Base-by-base conservation (phyloP, 257 asterid genomes). In the Osmanthus fragrans region DNA sequence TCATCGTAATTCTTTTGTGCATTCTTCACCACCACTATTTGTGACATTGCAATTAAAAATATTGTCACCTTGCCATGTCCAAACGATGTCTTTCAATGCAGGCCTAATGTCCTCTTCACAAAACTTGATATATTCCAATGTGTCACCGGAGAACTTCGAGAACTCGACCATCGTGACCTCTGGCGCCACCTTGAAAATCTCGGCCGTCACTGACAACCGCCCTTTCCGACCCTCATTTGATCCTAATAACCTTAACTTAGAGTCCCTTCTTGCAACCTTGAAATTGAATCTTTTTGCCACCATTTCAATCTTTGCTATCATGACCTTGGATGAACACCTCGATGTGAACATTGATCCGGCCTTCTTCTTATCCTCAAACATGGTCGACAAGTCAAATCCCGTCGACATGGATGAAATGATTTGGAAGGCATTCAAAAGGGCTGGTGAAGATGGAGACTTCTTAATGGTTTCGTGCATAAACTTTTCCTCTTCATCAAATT, bases 101-200 rank as follows among this genome's bases (percentile, higher is more conserved):
- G 87, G 90, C 70, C 86, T 77, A 32, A 84, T 49, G 8, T 82
- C 86, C 64, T 86, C 88, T 9, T 86, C 88, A 19, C 85, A 75
- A 74, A 86, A 86, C 78, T 83, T 79, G 19, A 76, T 72, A 33
- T 80, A 86, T 74, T 86, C 90, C 76, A 77, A 37, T 4, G 87
- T 82, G 79, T 86, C 90, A 0, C 90, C 90, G 12, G 86, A 82
- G 29, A 39, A 36, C 60, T 86, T 86, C 0, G 90, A 82, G 32
- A 84, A 79, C 84, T 86, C 87, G 19, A 86, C 90, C 70, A 86
- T 86, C 2, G 88, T 74, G 25, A 86, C 87, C 77, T 86, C 88
- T 73, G 88, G 84, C 27, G 85, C 90, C 83, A 86, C 88, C 77
- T 86, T 82, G 82, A 83, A 86, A 70, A 82, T 83, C 84, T 86